Base-by-base conservation (phyloP, 129 eudicot genomes). In the Escallonia rubra region DNA sequence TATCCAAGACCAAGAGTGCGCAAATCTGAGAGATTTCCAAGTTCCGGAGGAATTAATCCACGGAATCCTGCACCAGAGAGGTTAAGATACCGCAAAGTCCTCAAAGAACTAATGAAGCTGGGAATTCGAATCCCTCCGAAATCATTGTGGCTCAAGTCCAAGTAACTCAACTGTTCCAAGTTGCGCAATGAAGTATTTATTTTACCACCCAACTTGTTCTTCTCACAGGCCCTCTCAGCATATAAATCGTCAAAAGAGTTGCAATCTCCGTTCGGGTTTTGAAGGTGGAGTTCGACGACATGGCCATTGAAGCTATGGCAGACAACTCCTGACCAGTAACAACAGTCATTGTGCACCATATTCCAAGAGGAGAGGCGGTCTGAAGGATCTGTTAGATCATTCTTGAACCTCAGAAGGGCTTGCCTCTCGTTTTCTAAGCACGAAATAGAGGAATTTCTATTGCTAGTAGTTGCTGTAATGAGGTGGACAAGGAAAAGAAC, bases 261-360 rank as follows among this genome's bases (percentile, higher is more conserved):
- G 2, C 58, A 10, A 54, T 48, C 64, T 10, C 65, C 61, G 7
- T 64, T 0, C 34, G 34, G 34, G 34, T 23, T 71, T 11, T 65
- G 90, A 51, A 81, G 87, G 57, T 63, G 72, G 51, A 85, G 76
- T 59, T 76, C 74, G 45, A 7, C 60, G 59, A 85, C 85, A 44
- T 70, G 80, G 49, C 82, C 76, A 0, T 87, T 85, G 10, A 12
- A 51, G 42, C 69, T 79, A 73, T 66, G 55, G 72, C 90, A 81
- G 7, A 57, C 67, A 6, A 78, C 59, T 5, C 72, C 78, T 9
- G 41, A n/a, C 83, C 83, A 78, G 6, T 43, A 48, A 57, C 79
- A 68, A 13, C 79, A 73, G 57, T 73, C 59, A 2, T 57, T 61
- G 5, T 64, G 34, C 34, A 23, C 50, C 23, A 23, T 57, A 11